Conservation (phyloP, 1,139 yeast genomes). For the Sugiyamaella castrensis region DNA sequence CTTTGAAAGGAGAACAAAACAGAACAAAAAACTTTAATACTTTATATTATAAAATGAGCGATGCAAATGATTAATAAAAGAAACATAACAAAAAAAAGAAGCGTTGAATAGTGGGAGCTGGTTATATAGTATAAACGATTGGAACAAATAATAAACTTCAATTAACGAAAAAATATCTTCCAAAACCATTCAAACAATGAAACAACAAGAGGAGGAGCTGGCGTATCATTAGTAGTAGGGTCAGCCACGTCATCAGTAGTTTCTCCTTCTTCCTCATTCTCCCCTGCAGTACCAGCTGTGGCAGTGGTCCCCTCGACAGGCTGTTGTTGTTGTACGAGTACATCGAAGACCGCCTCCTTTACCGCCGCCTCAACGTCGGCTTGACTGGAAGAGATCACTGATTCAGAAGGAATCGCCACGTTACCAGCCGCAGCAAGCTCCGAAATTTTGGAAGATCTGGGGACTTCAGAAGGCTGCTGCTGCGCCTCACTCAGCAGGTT, state of each 20-base stretch:
- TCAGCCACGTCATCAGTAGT: no score
- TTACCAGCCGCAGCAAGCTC: not conserved
- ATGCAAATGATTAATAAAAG: not conserved
- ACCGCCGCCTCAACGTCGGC: conserved; percentile 8
- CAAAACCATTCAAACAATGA: conserved; percentile 7
- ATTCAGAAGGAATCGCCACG: not conserved
- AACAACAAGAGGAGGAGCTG: no score
- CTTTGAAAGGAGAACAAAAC: no score
- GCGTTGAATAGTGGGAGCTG: no score
- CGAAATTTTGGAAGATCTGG: not conserved
- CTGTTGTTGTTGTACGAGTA: not conserved
- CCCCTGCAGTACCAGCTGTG: no score
- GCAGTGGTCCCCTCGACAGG: no score
- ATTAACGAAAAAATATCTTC: conserved; percentile 4
- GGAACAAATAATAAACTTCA: not conserved
- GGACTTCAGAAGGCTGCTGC: no score
- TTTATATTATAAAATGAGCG: not conserved
- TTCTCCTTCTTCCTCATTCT: no score
- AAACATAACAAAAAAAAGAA: not conserved
- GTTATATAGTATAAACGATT: not conserved
- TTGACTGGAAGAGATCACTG: not conserved
- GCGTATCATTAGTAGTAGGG: no score
- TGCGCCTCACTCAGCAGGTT: no score
- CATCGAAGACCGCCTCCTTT: conserved; percentile 5
- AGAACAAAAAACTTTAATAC: no score